Base-by-base conservation (phyloP, 116 monocot genomes). In the Cymodocea nodosa region DNA sequence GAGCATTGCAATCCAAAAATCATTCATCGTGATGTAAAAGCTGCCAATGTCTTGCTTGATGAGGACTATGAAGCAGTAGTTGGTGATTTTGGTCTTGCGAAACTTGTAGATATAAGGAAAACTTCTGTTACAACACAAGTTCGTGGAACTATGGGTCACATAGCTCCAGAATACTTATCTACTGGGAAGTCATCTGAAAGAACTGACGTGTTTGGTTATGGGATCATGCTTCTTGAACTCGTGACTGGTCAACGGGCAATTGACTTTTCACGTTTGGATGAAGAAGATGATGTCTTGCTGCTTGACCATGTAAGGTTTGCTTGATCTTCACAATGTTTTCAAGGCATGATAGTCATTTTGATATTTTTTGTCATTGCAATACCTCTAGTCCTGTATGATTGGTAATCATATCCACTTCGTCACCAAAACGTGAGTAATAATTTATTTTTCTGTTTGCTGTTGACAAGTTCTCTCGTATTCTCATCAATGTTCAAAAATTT, bases 1-100 rank as follows among this genome's bases (percentile, higher is more conserved):
- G 94, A 89, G 51, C 94, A 94, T 58, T 94, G 93, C 68, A 84
- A 93, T 65, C 89, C 93, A 39, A 93, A 93, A 71, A 93, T 93
- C 56, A 93, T 93, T 70, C 93, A 94, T 36, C 83, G 93, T 18
- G 93, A 94, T 62, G 89, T 94, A 15, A 94, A 94, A 76, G 94
- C 89, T 62, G 89, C 94, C 62, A 94, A 94, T 62, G 84, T 94
- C 8, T 64, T 94, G 48, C 89, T 94, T 63, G 93, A 93, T 76
- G 93, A 88, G 59, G 78, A 79, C 59, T 93, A 85, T 67, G 93
- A 93, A 76, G 85, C 93, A 6, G 84, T 86, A 72, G 94, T 94
- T 65, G 94, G 94, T 2, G 94, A 94, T 65, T 94, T 94, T 64
- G 94, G 94, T 36, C 73, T 94, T 49, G 94, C 94, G 14, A 89